phyloP scores from a whole-genome alignment of 768 basidiomycete genomes.

The Termitomyces eurrhizus region DNA sequence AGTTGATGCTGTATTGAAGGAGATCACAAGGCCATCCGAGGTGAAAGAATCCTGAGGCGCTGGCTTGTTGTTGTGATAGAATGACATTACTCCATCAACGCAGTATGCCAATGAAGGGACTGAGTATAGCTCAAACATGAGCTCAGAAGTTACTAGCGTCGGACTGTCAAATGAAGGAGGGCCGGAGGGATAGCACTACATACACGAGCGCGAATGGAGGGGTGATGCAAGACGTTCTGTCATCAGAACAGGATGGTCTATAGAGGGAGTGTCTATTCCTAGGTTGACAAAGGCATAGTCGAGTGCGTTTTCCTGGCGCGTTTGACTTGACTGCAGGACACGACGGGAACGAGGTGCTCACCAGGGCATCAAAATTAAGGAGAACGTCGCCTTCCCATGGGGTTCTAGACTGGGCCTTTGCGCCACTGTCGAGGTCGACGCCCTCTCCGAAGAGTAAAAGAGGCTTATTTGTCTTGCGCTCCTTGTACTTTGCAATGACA shows the following conservation, averaged over 20 bases:
- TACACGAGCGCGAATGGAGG: slow-evolving; percentile 81
- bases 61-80: slow-evolving; percentile 69
- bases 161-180: background rate
- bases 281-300: slow-evolving; percentile 90
- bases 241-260: slow-evolving; percentile 91
- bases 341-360: slow-evolving; percentile 38
- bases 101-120: slow-evolving; percentile 86
- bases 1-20: slow-evolving; percentile 89
- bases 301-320: slow-evolving; percentile 80
- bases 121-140: slow-evolving; percentile 91
- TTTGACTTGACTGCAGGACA: slow-evolving; percentile 9
- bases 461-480: slow-evolving; percentile 77
- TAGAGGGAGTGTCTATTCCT: slow-evolving; percentile 69
- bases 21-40: slow-evolving; percentile 80
- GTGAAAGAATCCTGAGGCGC: slow-evolving; percentile 31
- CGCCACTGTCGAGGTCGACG: slow-evolving; percentile 82
- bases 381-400: slow-evolving; percentile 96
- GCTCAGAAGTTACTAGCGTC: slow-evolving; percentile 81
- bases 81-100: slow-evolving; percentile 89
- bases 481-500: slow-evolving; percentile 83
- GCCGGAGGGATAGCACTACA: slow-evolving; percentile 25
- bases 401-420: slow-evolving; percentile 69
- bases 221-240: slow-evolving; percentile 89
- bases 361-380: slow-evolving; percentile 89
- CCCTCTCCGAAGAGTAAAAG: slow-evolving; percentile 87